Conservation (phyloP, 352 stramenopile genomes). For the Globisporangium spiculum region DNA sequence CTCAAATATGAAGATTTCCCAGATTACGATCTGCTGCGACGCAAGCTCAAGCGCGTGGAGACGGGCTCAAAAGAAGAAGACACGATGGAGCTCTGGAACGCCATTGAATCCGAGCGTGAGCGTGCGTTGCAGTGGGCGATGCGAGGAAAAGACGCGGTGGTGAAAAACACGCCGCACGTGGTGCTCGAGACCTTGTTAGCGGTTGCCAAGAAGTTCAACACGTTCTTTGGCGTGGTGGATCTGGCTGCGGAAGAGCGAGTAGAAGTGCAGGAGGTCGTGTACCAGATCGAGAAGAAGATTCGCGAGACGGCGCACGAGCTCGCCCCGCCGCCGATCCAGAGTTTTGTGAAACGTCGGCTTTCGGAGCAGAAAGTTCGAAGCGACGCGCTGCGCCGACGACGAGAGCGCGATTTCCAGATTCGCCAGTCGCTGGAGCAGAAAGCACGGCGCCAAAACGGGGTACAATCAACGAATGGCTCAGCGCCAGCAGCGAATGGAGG, state of each 20-base stretch:
- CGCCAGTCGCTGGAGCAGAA: constrained; percentile 58
- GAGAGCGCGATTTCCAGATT: constrained; percentile 74
- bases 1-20: constrained; percentile 75
- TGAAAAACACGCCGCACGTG: constrained; percentile 27
- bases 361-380: constrained; percentile 76
- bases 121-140: constrained; percentile 52
- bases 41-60: constrained; percentile 34
- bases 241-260: constrained; percentile 50
- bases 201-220: constrained; percentile 76
- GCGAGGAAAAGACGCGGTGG: constrained; percentile 44
- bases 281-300: constrained; percentile 61
- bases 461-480: constrained; percentile 12
- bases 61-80: constrained; percentile 35
- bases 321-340: constrained; percentile 78
- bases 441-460: constrained; percentile 9
- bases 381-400: constrained; percentile 67
- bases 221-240: constrained; percentile 63
- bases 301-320: constrained; percentile 37
- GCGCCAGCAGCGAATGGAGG: constrained; percentile 21
- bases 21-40: constrained; percentile 55
- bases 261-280: constrained; percentile 62
- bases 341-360: constrained; percentile 71
- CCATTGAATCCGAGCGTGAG: constrained; percentile 23
- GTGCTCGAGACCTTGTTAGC: constrained; percentile 51
- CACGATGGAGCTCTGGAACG: constrained; percentile 44